A percentile compares a stretch with the other conserved stretches of the same genome.
These are phyloP conservation scores for Pythium rishiriense DNA, from an alignment of 352 stramenopile genomes.

Conservation along the genomic window DNA sequence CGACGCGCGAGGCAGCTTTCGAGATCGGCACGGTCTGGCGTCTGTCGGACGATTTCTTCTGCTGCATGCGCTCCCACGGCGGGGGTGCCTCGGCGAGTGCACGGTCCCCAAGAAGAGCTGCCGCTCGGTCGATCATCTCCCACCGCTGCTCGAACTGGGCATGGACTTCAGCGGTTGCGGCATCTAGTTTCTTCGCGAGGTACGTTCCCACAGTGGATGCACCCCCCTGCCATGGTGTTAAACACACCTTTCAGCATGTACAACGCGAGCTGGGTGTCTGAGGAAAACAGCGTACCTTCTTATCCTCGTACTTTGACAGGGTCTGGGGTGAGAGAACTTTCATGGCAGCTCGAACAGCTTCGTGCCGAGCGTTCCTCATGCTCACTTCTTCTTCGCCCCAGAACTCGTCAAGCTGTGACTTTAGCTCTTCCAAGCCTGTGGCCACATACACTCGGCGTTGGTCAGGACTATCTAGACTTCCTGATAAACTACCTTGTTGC, in stretches of 20 bases:
- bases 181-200: conserved; percentile 50
- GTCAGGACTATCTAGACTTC: neutral
- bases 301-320: conserved; percentile 39
- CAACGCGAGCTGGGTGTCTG: too few species aligned
- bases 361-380: conserved; percentile 30
- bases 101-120: conserved; percentile 20
- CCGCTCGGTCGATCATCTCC: conserved; percentile 31
- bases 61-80: neutral
- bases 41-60: conserved; percentile 6
- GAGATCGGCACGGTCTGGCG: neutral
- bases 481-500: too few species aligned
- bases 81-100: neutral
- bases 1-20: conserved; percentile 13
- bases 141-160: conserved; percentile 38
- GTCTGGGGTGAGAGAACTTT: conserved; percentile 39
- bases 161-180: conserved; percentile 35
- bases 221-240: neutral
- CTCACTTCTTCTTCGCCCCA: conserved; percentile 37
- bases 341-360: conserved; percentile 33
- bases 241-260: too few species aligned
- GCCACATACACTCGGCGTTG: neutral
- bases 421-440: conserved; percentile 39
- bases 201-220: conserved; percentile 23
- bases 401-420: conserved; percentile 27
- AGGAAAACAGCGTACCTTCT: conserved; percentile 27